Base-by-base conservation (phyloP, 352 stramenopile genomes). In the Globisporangium abappressorium region DNA sequence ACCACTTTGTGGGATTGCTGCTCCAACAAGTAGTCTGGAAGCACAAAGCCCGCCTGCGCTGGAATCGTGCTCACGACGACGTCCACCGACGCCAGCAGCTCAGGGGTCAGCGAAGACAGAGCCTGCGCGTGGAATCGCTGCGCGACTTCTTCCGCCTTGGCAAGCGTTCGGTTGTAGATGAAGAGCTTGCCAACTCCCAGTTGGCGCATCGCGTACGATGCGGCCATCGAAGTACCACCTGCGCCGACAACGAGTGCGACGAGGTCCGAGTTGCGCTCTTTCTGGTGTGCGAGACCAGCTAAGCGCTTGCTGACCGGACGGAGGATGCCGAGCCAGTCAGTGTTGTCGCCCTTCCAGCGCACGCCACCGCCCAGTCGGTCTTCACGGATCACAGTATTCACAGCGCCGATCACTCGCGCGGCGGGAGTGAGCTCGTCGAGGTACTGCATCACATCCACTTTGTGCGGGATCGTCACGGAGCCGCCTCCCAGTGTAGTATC, bases 401-500 rank as follows among this genome's bases (percentile, higher is more conserved):
- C 97, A 46, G 97, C 98, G n/a, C 97, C 98, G 72, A 99, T 99
- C n/a, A 81, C 80, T 51, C 82, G 78, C 0, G 96, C 98, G n/a
- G 96, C 91, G 56, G 95, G 83, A 24, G 89, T 97, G 54, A 99
- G 77, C 33, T 96, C 83, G 73, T 99, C 84, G 53, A 99, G 69
- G 65, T 98, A 89, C 12, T 82, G 79, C 72, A 99, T 98, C 66
- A 99, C 94, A 57, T 93, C 89, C 36, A 94, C 77, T 78, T 99
- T 99, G 77, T 98, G 95, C 28, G 98, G 98, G 72, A 99, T 99
- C 26, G 98, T 99, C 18, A 99, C 94, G 15, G 90, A 98, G 43
- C 88, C 96, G 53, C 98, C 98, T 24, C 95, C 95, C 75, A 99
- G 99, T n/a, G 70, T 61, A 1, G 73, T 80, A 14, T 57, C 34